Conservation (phyloP, 129 eudicot species). For the Pulicaria dysenterica region DNA sequence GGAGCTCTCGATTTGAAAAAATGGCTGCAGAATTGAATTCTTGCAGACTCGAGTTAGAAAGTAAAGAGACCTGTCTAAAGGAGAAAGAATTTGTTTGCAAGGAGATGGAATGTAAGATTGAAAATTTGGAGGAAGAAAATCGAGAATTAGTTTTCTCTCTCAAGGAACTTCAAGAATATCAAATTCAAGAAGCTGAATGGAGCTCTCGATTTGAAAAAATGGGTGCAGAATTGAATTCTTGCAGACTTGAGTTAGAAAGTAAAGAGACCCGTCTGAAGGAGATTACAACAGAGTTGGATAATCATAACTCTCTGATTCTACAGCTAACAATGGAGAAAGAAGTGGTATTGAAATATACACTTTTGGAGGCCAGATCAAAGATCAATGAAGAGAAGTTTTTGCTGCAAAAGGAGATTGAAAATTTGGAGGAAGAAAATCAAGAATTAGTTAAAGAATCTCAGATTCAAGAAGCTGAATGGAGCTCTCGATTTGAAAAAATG, state of each 20-base stretch:
- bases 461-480: constrained; percentile 69
- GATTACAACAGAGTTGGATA: constrained; percentile 50
- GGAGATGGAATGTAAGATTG: constrained; percentile 58
- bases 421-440: constrained; percentile 65
- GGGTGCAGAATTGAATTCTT: constrained; percentile 37
- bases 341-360: constrained; percentile 54
- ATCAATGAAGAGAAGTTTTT: constrained; percentile 45
- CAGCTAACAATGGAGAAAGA: constrained; percentile 53
- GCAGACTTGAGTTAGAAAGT: constrained; percentile 24
- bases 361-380: constrained; percentile 45
- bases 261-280: not conserved
- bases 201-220: constrained; percentile 39
- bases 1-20: constrained; percentile 48
- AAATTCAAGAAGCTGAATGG: constrained; percentile 72
- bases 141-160: constrained; percentile 52
- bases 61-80: not conserved
- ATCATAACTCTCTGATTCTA: constrained; percentile 36
- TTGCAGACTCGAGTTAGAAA: constrained; percentile 28
- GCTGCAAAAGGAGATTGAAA: constrained; percentile 49
- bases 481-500: constrained; percentile 41
- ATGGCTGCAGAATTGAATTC: constrained; percentile 40
- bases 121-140: constrained; percentile 64
- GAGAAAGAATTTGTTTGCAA: constrained; percentile 55
- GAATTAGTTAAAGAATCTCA: constrained; percentile 64
- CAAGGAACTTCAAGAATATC: constrained; percentile 65